Evolutionary conservation across 768 basidiomycete genomes (phyloP).

Genomic region (Omphalotus guepiniiformis): DNA sequence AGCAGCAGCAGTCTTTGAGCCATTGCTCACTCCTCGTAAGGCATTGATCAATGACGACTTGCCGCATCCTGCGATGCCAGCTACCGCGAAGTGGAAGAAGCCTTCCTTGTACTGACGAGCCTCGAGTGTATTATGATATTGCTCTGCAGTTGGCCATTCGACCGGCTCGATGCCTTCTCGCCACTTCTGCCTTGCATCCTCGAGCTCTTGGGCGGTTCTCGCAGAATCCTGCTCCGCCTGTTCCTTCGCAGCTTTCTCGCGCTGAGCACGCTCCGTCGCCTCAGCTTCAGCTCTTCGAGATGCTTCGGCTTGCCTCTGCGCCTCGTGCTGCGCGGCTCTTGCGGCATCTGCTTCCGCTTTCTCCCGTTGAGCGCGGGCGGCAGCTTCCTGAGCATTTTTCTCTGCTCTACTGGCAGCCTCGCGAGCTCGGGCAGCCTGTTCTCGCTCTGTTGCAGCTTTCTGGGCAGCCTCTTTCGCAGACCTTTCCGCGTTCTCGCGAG

Average conservation of each 20-base stretch:
- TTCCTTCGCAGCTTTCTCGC: neutral
- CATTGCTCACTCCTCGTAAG: constrained; percentile 25
- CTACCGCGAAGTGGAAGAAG: constrained; percentile 28
- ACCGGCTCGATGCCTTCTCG: constrained; percentile 25
- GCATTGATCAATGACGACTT: constrained; percentile 35
- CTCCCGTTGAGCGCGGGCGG: neutral
- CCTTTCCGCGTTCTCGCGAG: too few species aligned
- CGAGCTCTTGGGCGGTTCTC: constrained; percentile 1
- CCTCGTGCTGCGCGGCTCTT: too few species aligned
- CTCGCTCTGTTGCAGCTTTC: too few species aligned
- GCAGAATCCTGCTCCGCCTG: neutral
- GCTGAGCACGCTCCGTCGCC: neutral
- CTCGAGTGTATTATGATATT: constrained; percentile 7
- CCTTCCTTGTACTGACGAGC: constrained; percentile 17
- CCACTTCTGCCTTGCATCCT: constrained; percentile 5
- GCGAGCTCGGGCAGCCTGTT: too few species aligned
- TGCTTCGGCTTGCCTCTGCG: neutral
- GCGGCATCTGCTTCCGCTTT: constrained; percentile 1
- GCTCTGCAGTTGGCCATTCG: constrained; percentile 22
- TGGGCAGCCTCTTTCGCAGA: too few species aligned
- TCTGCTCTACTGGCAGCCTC: neutral
- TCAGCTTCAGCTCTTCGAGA: neutral
- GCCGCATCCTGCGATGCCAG: constrained; percentile 29
- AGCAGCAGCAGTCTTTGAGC: constrained; percentile 19
- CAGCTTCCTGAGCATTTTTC: neutral